Evolutionary conservation across 345 rosid species (phyloP).

Genomic region (Linum lewisii): DNA sequence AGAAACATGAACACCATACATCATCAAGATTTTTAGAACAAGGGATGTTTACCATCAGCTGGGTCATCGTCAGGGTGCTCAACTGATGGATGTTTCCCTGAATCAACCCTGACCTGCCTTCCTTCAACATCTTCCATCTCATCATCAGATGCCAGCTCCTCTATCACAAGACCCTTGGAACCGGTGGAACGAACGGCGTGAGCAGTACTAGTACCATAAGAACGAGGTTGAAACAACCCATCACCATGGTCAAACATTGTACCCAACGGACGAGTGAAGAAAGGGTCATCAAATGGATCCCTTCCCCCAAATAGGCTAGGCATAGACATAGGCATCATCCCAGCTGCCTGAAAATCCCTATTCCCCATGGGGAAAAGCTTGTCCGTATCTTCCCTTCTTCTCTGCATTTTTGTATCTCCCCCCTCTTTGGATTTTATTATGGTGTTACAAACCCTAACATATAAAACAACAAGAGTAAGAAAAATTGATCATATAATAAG

Average conservation of each 20-base stretch:
- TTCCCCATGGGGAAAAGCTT: slow-evolving; percentile 30
- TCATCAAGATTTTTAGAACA: neutral
- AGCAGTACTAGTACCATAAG: slow-evolving; percentile 5
- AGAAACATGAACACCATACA: neutral
- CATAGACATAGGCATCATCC: slow-evolving; percentile 34
- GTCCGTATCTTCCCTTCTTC: slow-evolving; percentile 27
- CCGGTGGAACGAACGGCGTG: slow-evolving; percentile 11
- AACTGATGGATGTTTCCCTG: slow-evolving; percentile 38
- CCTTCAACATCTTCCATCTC: slow-evolving; percentile 20
- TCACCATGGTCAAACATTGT: slow-evolving; percentile 22
- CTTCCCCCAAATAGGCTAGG: slow-evolving; percentile 47
- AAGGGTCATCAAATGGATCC: slow-evolving; percentile 71
- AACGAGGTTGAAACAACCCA: slow-evolving; percentile 14
- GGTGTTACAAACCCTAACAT: neutral
- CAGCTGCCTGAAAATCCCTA: slow-evolving; percentile 23
- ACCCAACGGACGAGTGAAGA: slow-evolving; percentile 51
- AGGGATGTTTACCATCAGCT: slow-evolving; percentile 33
- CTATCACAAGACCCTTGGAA: slow-evolving; percentile 41
- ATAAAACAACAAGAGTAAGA: no score
- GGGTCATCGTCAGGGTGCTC: slow-evolving; percentile 65
- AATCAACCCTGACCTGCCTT: slow-evolving; percentile 10
- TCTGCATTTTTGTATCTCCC: slow-evolving; percentile 31
- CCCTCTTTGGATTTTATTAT: neutral
- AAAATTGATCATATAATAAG: neutral
- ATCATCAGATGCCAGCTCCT: slow-evolving; percentile 53